These are phyloP conservation scores for Fusarium oxysporum DNA, from an alignment of 2,329 filamentous ascomycete genomes.

Conservation along the genomic window DNA sequence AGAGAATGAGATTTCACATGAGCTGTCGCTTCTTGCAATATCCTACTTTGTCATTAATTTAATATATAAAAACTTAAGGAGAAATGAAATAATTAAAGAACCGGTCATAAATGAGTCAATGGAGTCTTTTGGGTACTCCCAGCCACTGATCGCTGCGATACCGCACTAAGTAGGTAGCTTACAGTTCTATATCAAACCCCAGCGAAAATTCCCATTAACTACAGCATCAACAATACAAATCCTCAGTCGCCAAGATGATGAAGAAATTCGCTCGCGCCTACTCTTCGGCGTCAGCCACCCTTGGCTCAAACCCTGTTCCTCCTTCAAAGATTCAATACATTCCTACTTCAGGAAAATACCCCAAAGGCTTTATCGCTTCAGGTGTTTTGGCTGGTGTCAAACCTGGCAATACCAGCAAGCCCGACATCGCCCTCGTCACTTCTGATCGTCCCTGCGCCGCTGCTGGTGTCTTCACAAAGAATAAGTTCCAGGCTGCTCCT, in stretches of 20 bases:
- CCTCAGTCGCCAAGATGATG: conserved; percentile 41
- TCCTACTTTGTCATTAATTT: too few species aligned
- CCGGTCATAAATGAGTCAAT: conserved; percentile 9
- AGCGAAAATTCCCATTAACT: conserved; percentile 20
- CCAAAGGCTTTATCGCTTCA: conserved; percentile 87
- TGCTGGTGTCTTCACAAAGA: conserved; percentile 95
- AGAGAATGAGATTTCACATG: neutral
- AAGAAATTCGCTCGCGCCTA: conserved; percentile 51
- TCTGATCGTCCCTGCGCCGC: conserved; percentile 89
- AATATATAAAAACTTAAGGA: neutral
- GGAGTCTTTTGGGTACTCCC: conserved; percentile 11
- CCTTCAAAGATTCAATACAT: conserved; percentile 90
- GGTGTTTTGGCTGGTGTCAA: conserved; percentile 95
- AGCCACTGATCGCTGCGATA: conserved; percentile 38
- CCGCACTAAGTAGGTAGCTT: conserved; percentile 12
- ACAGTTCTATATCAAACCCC: conserved; percentile 18
- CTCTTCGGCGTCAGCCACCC: conserved; percentile 46
- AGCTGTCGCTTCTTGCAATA: neutral
- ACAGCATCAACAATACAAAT: conserved; percentile 20
- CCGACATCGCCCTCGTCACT: conserved; percentile 88
- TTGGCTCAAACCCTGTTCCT: conserved; percentile 64
- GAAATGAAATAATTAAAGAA: neutral
- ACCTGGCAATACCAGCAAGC: conserved; percentile 88
- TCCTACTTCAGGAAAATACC: conserved; percentile 85
- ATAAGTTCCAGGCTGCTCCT: conserved; percentile 97